phyloP scores from a whole-genome alignment of 2,329 filamentous ascomycete genomes.

The Diaporthe batatas region DNA sequence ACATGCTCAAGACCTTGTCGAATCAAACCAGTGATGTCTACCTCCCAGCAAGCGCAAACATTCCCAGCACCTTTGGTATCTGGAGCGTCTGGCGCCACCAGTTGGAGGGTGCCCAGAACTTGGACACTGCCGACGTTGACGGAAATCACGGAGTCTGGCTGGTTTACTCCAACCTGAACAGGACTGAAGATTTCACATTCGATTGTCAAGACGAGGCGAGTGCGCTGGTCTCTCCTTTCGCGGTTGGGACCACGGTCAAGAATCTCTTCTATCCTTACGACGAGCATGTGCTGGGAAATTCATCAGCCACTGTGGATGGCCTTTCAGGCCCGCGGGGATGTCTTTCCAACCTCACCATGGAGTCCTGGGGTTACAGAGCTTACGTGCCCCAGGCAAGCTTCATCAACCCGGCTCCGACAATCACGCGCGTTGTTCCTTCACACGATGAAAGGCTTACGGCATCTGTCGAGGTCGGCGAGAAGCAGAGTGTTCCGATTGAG shows the following conservation, averaged over 20 bases:
- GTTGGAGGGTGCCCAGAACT: constrained; percentile 63
- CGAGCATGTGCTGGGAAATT: constrained; percentile 63
- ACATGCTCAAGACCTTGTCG: constrained; percentile 65
- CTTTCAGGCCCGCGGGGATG: constrained; percentile 67
- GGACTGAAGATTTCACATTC: constrained; percentile 66
- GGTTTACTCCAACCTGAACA: constrained; percentile 63
- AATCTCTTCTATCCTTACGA: constrained; percentile 75
- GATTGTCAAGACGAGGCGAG: constrained; percentile 62
- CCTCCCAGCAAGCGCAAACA: constrained; percentile 54
- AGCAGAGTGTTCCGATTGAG: constrained; percentile 37
- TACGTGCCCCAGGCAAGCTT: constrained; percentile 68
- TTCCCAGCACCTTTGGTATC: constrained; percentile 59
- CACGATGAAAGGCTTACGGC: constrained; percentile 61
- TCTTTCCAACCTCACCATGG: constrained; percentile 63
- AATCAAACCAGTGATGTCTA: constrained; percentile 58
- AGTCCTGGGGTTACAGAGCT: constrained; percentile 69
- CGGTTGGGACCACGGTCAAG: constrained; percentile 67
- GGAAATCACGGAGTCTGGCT: constrained; percentile 58
- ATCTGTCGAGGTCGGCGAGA: constrained; percentile 54
- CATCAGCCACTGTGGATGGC: constrained; percentile 59
- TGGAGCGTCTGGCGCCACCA: constrained; percentile 70
- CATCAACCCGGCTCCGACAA: constrained; percentile 65
- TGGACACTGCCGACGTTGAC: constrained; percentile 56
- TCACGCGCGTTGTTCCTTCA: constrained; percentile 71
- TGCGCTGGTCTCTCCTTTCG: constrained; percentile 70